These are phyloP conservation scores for Sonneratia caseolaris DNA, from an alignment of 345 rosid species.

Conservation along the genomic window DNA sequence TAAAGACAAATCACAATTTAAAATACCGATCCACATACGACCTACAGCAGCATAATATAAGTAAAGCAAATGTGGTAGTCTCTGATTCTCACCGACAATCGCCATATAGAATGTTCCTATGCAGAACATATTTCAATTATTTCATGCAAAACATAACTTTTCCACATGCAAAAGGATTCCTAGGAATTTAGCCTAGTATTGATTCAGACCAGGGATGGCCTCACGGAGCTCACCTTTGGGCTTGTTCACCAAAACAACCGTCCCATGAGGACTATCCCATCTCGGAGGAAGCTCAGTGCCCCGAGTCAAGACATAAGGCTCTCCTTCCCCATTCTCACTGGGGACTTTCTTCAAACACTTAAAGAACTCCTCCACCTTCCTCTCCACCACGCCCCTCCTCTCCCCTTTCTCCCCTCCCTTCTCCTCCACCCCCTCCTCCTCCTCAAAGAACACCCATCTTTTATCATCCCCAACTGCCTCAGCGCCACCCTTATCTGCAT, in stretches of 20 bases:
- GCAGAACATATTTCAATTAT: no score
- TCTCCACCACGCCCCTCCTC: slow-evolving; percentile 42
- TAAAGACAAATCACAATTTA: background rate
- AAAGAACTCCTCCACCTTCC: slow-evolving; percentile 82
- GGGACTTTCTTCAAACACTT: slow-evolving; percentile 73
- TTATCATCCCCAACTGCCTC: slow-evolving; percentile 25
- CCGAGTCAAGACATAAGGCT: slow-evolving; percentile 66
- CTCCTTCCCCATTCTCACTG: slow-evolving; percentile 40
- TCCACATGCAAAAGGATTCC: no score
- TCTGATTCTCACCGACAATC: background rate
- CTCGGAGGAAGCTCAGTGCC: slow-evolving; percentile 68
- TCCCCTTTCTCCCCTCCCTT: slow-evolving; percentile 12
- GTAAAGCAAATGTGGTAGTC: background rate
- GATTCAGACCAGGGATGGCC: background rate
- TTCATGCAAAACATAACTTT: no score
- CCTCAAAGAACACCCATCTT: slow-evolving; percentile 62
- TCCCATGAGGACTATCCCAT: slow-evolving; percentile 84
- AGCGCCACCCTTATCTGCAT: slow-evolving; percentile 12
- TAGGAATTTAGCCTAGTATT: background rate
- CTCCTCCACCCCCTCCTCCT: slow-evolving; percentile 27
- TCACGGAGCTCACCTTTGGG: slow-evolving; percentile 58
- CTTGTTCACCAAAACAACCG: slow-evolving; percentile 78
- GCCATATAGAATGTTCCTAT: no score
- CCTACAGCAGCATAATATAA: background rate
- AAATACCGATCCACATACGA: background rate